Evolutionary conservation across 768 basidiomycete genomes (phyloP).

Genomic region (Amanita thiersii): DNA sequence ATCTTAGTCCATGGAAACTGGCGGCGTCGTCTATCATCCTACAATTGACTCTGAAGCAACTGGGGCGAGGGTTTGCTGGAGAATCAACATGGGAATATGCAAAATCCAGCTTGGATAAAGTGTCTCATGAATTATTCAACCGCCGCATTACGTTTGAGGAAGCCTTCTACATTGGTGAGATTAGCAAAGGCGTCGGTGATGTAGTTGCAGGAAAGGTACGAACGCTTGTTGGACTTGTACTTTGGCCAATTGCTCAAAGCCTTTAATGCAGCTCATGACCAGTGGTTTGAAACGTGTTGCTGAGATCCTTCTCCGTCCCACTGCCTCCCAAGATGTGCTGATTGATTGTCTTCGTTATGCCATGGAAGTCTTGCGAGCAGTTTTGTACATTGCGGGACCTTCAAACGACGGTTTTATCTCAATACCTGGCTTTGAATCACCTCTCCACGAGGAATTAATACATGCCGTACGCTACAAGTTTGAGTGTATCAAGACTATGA

Average conservation of each 20-base stretch:
- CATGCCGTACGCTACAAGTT: constrained; percentile 39
- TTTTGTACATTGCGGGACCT: constrained; percentile 62
- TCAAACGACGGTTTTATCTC: constrained; percentile 38
- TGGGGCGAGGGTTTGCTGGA: constrained; percentile 59
- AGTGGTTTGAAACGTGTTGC: constrained; percentile 63
- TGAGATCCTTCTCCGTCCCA: constrained; percentile 37
- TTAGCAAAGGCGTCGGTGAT: constrained; percentile 62
- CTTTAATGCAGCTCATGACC: constrained; percentile 54
- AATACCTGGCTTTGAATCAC: constrained; percentile 41
- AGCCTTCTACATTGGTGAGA: constrained; percentile 78
- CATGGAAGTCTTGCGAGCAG: constrained; percentile 61
- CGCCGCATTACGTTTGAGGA: constrained; percentile 72
- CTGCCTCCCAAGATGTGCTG: constrained; percentile 19
- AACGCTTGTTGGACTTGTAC: constrained; percentile 1
- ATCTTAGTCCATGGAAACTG: constrained; percentile 79
- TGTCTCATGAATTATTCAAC: constrained; percentile 61
- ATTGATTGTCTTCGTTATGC: constrained; percentile 40
- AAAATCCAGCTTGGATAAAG: constrained; percentile 54
- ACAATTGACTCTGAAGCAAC: constrained; percentile 65
- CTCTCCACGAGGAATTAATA: constrained; percentile 53
- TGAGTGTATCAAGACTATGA: constrained; percentile 20
- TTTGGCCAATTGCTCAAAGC: background rate
- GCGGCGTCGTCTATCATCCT: constrained; percentile 75
- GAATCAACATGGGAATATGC: constrained; percentile 47
- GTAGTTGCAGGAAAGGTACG: constrained; percentile 62